A percentile compares a stretch with the other conserved stretches of the same genome.
Conservation (phyloP, 2,329 filamentous ascomycete species). For the Nannizzia gypsea region DNA sequence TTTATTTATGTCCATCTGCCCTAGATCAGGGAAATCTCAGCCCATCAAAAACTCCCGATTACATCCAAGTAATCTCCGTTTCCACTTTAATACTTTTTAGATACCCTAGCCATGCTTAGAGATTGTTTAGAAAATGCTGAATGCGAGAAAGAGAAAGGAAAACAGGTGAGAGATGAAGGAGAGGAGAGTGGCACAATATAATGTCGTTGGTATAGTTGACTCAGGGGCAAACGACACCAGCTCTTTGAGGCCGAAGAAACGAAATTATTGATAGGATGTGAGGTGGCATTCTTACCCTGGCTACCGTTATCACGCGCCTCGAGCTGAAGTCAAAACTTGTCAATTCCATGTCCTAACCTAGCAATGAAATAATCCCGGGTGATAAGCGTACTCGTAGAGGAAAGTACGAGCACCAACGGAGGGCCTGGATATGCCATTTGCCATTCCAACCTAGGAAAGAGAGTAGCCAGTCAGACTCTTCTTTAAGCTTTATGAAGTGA, state of each 20-base stretch:
- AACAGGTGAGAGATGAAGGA: background rate
- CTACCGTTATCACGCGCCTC: background rate
- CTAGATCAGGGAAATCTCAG: background rate
- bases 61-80: background rate
- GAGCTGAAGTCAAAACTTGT: background rate
- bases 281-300: background rate
- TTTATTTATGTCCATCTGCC: background rate
- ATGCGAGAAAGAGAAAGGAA: background rate
- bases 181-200: background rate
- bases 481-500: background rate
- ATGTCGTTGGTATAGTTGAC: background rate
- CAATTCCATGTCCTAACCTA: background rate
- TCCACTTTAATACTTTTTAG: background rate
- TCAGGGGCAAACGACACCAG: background rate
- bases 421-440: background rate
- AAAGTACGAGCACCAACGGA: background rate
- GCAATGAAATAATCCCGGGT: background rate
- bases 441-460: background rate
- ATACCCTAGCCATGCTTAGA: background rate
- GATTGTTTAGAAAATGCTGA: background rate
- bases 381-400: background rate
- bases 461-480: background rate
- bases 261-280: background rate
- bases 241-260: background rate
- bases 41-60: slow-evolving; percentile 1